Conservation (phyloP, 108 stramenopile genomes). For the Pseudonitzschia delicatissima region DNA sequence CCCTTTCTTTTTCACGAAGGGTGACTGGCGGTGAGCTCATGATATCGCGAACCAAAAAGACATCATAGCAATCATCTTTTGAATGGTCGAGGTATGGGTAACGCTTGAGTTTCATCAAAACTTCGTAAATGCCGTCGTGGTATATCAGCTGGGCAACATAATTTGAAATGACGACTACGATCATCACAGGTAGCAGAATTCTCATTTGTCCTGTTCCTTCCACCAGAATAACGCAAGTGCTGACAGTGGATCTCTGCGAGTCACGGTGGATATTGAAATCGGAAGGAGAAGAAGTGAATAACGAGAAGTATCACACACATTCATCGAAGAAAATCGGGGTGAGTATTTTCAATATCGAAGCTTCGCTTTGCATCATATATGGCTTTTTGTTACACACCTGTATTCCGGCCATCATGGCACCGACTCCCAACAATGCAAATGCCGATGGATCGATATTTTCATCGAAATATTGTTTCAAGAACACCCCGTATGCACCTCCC, state of each 20-base stretch:
- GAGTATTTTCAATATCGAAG: too few species aligned
- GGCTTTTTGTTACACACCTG: slow-evolving; percentile 2
- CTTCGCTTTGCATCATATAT: too few species aligned
- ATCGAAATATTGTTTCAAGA: slow-evolving; percentile 31
- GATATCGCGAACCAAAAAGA: slow-evolving; percentile 42
- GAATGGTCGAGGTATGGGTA: slow-evolving; percentile 47
- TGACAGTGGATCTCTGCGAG: slow-evolving; percentile 50
- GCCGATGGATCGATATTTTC: slow-evolving; percentile 26
- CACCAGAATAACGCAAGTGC: slow-evolving; percentile 56
- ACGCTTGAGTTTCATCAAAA: slow-evolving; percentile 30
- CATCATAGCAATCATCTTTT: slow-evolving; percentile 27
- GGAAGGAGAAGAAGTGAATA: too few species aligned
- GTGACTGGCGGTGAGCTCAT: slow-evolving; percentile 41
- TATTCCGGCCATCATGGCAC: slow-evolving; percentile 57
- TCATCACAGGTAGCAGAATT: slow-evolving; percentile 54
- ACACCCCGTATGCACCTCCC: slow-evolving; percentile 47
- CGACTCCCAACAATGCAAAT: slow-evolving; percentile 58
- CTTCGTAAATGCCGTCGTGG: slow-evolving; percentile 43
- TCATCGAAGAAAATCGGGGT: too few species aligned
- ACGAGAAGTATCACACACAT: too few species aligned
- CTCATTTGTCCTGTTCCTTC: slow-evolving; percentile 64
- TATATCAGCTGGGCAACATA: slow-evolving; percentile 31
- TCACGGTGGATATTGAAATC: too few species aligned
- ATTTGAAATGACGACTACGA: slow-evolving; percentile 42
- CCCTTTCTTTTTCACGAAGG: slow-evolving; percentile 30